phyloP scores from a whole-genome alignment of 257 asterid species.

The Hygrophila difformis region DNA sequence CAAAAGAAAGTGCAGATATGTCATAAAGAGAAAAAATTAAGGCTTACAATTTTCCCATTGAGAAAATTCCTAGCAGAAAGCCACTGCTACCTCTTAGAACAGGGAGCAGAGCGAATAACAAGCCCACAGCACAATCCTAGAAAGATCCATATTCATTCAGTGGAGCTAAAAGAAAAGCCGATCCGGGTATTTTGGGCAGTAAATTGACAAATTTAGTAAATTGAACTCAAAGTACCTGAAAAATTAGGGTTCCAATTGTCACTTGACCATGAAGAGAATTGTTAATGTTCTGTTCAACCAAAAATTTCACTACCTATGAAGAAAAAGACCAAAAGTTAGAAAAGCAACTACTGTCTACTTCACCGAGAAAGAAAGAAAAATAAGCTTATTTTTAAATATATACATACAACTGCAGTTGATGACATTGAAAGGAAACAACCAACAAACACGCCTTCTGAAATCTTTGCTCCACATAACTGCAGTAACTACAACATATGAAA shows the following conservation, averaged over 20 bases:
- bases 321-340: constrained; percentile 17
- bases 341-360: constrained; percentile 1
- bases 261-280: constrained; percentile 91
- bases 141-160: constrained; percentile 3
- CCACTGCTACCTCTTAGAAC: constrained; percentile 90
- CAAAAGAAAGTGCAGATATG: constrained; percentile 4
- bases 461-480: constrained; percentile 84
- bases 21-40: constrained; percentile 2
- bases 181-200: neutral
- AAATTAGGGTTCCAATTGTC: constrained; percentile 89
- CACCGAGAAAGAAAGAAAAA: too few species aligned
- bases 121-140: constrained; percentile 96
- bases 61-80: constrained; percentile 66
- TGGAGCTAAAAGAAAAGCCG: constrained; percentile 1
- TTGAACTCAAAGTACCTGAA: constrained; percentile 58
- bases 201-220: constrained; percentile 8
- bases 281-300: constrained; percentile 65
- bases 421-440: constrained; percentile 98
- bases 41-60: constrained; percentile 88
- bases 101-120: constrained; percentile 89
- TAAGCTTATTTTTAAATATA: too few species aligned
- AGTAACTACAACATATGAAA: constrained; percentile 15
- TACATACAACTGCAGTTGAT: constrained; percentile 85
- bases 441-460: constrained; percentile 87
- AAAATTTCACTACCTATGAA: constrained; percentile 75